Base-by-base conservation (phyloP, 2,329 filamentous ascomycete species). In the Penicillium sp. region DNA sequence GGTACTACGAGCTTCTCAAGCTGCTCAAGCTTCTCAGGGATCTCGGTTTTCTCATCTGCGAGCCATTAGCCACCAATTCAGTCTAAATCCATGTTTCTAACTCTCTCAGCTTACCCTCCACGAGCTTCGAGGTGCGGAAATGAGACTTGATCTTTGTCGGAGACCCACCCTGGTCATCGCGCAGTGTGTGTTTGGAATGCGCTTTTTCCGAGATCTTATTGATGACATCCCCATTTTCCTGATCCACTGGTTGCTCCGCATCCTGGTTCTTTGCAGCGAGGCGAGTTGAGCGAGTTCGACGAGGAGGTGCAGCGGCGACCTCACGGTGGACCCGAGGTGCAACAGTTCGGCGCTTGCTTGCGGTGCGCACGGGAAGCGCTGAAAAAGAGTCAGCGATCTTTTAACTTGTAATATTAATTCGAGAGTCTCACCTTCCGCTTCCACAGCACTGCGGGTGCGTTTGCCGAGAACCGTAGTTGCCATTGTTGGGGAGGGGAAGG, bases 301-400 rank as follows among this genome's bases (percentile, higher is more conserved):
- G 68, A 52, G 63, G 68, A 52, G 64, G 59, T 21, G 67, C 62
- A 27, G 58, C 56, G 26, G 63, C 48, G 22, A 31, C 62, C 61
- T 77, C 74, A 56, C 73, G 68, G 51, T 72, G 73, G 50, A 74
- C 74, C 56, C 67, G 71, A 55, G 75, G 68, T 76, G 76, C 63
- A 74, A 76, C 78, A 70, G 72, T 72, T 62, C 78, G 77, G 62
- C 77, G 78, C 73, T 81, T 82, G 68, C 77, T 79, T 48, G 75
- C 72, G 56, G 73, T 74, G 29, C 70, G 74, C 46, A 73, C 61
- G 46, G 73, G 69, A n/a, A 74, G 55, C 35, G 62, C 63, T 67
- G 63, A 51, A 45, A 65, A 54, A 21, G 35, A 61, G 57, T 68
- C 24, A 57, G 62, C 55, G 46, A 62, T 33, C 35, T 52, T 31